Evolutionary conservation across 225 moss, liverwort and hornwort species (phyloP).

Genomic region (Antitrichia curtipendula): DNA sequence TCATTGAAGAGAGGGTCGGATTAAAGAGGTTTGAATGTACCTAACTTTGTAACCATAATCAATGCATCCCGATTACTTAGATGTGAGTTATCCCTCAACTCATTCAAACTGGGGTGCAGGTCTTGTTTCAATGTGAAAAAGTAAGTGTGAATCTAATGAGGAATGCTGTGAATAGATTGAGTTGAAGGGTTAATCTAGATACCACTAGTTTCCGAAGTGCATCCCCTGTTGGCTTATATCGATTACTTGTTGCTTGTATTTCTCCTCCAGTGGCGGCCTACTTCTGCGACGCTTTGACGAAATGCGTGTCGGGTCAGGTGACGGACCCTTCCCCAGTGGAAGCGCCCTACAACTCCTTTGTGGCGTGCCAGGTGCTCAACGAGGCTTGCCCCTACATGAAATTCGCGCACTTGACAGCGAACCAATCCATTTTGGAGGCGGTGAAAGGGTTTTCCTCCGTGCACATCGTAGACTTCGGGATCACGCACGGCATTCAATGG

Average conservation of each 20-base stretch:
- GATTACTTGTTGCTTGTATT: neutral
- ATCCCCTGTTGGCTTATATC: neutral
- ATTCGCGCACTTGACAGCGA: conserved; percentile 65
- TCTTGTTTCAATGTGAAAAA: neutral
- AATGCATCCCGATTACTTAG: neutral
- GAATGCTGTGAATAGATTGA: neutral
- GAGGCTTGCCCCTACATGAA: conserved; percentile 67
- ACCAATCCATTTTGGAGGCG: conserved; percentile 60
- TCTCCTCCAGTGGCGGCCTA: conserved; percentile 32
- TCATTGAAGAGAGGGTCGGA: neutral
- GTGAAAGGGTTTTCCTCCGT: conserved; percentile 34
- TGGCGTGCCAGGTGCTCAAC: conserved; percentile 44
- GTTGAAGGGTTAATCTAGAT: neutral
- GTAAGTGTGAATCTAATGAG: neutral
- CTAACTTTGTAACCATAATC: no score
- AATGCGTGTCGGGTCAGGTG: conserved; percentile 8
- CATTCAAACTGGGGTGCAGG: neutral
- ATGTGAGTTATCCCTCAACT: neutral
- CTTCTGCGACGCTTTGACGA: conserved; percentile 50
- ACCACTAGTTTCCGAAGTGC: neutral
- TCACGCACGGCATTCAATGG: conserved; percentile 62
- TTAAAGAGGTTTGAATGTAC: neutral
- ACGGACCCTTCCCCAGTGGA: conserved; percentile 13
- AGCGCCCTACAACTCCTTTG: conserved; percentile 23
- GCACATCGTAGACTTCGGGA: conserved; percentile 63